phyloP scores from a whole-genome alignment of 108 stramenopile species.

The Discostella pseudostelligera region DNA sequence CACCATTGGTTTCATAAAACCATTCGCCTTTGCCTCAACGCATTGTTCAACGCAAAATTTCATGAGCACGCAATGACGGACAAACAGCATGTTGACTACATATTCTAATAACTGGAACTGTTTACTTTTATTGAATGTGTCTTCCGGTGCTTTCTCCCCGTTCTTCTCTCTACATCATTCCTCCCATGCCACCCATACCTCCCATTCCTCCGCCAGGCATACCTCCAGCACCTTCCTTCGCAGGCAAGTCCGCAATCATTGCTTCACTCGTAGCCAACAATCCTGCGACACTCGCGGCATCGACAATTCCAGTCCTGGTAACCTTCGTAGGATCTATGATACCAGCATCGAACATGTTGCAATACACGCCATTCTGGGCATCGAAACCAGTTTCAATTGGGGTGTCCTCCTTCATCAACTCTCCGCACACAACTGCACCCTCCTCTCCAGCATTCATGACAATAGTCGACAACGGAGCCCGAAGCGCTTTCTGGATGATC shows the following conservation, averaged over 20 bases:
- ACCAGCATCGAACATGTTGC: constrained; percentile 93
- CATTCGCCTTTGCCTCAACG: too few relatives aligned
- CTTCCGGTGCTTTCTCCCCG: too few relatives aligned
- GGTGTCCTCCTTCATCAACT: constrained; percentile 80
- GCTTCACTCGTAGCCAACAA: constrained; percentile 98
- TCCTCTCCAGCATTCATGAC: constrained; percentile 95
- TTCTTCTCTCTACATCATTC: too few relatives aligned
- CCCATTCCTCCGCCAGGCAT: constrained; percentile 63
- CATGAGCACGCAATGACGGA: too few relatives aligned
- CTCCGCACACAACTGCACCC: constrained; percentile 97
- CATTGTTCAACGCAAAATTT: too few relatives aligned
- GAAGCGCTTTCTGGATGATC: constrained; percentile 95
- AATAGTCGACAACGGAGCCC: constrained; percentile 92
- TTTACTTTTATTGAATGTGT: too few relatives aligned
- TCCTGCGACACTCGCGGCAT: constrained; percentile 96
- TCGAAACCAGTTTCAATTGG: constrained; percentile 81
- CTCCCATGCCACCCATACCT: constrained; percentile 87
- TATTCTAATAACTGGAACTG: too few relatives aligned
- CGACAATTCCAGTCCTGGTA: constrained; percentile 97
- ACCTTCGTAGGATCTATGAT: constrained; percentile 99
- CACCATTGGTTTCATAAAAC: too few relatives aligned
- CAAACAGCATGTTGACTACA: too few relatives aligned
- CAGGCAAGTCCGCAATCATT: constrained; percentile 96
- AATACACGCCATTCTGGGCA: constrained; percentile 90
- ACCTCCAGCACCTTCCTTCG: constrained; percentile 54